Evolutionary conservation across 768 basidiomycete species (phyloP).

Genomic region (Pulveroboletus sp.): DNA sequence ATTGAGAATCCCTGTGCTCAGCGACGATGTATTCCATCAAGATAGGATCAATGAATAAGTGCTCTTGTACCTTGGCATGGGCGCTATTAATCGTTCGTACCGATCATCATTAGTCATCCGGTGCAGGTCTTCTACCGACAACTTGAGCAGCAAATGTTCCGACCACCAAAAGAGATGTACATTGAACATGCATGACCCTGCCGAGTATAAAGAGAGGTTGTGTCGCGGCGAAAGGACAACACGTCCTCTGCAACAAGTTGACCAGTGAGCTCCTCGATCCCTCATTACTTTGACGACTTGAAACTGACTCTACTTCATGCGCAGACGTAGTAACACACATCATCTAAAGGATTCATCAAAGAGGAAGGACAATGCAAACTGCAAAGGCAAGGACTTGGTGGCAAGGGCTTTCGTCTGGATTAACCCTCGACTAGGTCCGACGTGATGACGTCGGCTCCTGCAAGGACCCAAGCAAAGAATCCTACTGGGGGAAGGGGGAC

Average conservation of each 20-base stretch:
- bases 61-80: not conserved
- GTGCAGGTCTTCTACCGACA: not conserved
- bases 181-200: not conserved
- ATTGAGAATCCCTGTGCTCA: constrained; percentile 2
- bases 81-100: not conserved
- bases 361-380: constrained; percentile 5
- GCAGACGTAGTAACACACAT: constrained; percentile 1
- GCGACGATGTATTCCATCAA: not conserved
- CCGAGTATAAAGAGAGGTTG: constrained; percentile 14
- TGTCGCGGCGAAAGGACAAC: not conserved
- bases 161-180: not conserved
- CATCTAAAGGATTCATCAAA: not conserved
- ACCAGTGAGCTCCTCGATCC: constrained; percentile 7
- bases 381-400: constrained; percentile 4
- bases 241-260: not conserved
- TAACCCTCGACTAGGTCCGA: constrained; percentile 8
- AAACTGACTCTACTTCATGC: not conserved
- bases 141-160: not conserved
- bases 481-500: constrained; percentile 2
- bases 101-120: not conserved
- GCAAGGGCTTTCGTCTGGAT: not conserved
- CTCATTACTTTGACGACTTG: not conserved
- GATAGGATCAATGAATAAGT: not conserved
- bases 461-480: constrained; percentile 9
- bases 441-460: not conserved